Percentiles rank a stretch among this genome's conserved stretches.
Conservation (phyloP, 108 stramenopile genomes). For the Skeletonema tropicum region DNA sequence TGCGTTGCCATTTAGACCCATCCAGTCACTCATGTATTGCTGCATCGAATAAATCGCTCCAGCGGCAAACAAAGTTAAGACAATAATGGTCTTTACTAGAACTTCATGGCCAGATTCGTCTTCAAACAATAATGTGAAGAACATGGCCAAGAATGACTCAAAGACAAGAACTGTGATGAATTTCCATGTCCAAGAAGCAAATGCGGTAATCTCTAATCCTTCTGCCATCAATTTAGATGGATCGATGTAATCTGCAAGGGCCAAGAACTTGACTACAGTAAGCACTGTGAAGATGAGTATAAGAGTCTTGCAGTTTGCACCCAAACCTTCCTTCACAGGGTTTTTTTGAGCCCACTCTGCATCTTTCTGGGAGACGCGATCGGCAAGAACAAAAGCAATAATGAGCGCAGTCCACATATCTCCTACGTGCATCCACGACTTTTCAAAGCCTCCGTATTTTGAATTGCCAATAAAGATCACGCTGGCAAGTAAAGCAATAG, state of each 20-base stretch:
- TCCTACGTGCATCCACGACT: constrained; percentile 47
- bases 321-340: constrained; percentile 30
- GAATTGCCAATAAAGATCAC: constrained; percentile 47
- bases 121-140: constrained; percentile 37
- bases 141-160: constrained; percentile 23
- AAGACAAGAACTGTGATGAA: constrained; percentile 30
- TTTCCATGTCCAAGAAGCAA: constrained; percentile 39
- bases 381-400: constrained; percentile 1
- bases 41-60: constrained; percentile 27
- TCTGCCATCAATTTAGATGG: constrained; percentile 34
- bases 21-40: constrained; percentile 41
- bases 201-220: constrained; percentile 39
- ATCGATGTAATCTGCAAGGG: constrained; percentile 43
- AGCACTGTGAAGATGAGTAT: constrained; percentile 25
- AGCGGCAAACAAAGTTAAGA: constrained; percentile 28
- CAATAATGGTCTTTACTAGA: constrained; percentile 24
- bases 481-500: constrained; percentile 38
- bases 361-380: constrained; percentile 14
- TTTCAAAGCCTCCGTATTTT: constrained; percentile 43
- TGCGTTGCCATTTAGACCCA: constrained; percentile 27
- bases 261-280: constrained; percentile 35
- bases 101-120: constrained; percentile 46
- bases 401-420: constrained; percentile 40
- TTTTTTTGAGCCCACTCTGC: constrained; percentile 42
- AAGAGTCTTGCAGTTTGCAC: constrained; percentile 49